Percentiles rank a stretch among this genome's conserved stretches.
Conservation (phyloP, 345 rosid genomes). For the Garcia nutans region DNA sequence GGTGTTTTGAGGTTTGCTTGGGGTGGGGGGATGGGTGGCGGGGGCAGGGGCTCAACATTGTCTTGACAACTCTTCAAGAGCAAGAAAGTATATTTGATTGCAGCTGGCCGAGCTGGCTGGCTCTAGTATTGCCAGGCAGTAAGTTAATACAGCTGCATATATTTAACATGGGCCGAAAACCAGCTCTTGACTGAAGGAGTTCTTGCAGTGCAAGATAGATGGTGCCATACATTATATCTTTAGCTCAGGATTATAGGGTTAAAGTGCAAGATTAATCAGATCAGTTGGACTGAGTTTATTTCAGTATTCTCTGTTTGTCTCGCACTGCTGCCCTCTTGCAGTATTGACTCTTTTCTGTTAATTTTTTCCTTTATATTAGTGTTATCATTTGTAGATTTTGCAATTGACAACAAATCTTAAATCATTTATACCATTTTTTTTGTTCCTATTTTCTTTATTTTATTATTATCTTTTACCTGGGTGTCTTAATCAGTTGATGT, state of each 20-base stretch:
- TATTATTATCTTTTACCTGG: not conserved
- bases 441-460: not conserved
- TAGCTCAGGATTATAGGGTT: not conserved
- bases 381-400: not conserved
- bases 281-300: not conserved
- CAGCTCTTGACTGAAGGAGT: slow-evolving; percentile 71
- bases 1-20: no score
- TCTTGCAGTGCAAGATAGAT: slow-evolving; percentile 59
- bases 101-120: slow-evolving; percentile 81
- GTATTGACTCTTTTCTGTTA: not conserved
- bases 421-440: not conserved
- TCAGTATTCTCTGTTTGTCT: not conserved
- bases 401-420: not conserved
- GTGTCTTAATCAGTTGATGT: not conserved
- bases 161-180: slow-evolving; percentile 48
- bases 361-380: not conserved
- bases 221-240: slow-evolving; percentile 36
- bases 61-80: no score
- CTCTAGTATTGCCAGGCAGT: slow-evolving; percentile 66
- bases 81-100: not conserved
- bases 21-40: no score
- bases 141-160: slow-evolving; percentile 76
- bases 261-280: not conserved
- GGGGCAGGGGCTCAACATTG: no score
- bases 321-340: not conserved